Evolutionary conservation across 108 stramenopile species (phyloP).

Genomic region (Ochromonas danica): DNA sequence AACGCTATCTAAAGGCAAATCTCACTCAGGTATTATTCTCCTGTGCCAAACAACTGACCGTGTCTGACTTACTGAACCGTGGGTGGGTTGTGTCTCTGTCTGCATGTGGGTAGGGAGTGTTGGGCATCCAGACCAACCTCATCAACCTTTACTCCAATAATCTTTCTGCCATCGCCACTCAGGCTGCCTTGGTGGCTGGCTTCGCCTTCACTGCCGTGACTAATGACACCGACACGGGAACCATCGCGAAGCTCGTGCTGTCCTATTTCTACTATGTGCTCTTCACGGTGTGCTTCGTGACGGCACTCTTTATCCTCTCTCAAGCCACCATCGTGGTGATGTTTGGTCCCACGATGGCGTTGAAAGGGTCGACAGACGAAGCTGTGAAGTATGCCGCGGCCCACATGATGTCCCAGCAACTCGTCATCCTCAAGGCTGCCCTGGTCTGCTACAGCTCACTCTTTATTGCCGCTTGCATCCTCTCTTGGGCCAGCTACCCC

Average conservation of each 20-base stretch:
- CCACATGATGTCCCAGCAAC: constrained; percentile 10
- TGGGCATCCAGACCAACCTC: constrained; percentile 27
- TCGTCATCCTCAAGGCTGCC: background rate
- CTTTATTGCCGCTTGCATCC: constrained; percentile 3
- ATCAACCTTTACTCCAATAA: constrained; percentile 31
- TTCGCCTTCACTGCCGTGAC: constrained; percentile 21
- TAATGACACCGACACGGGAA: background rate
- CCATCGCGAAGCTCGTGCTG: background rate
- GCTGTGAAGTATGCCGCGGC: constrained; percentile 7
- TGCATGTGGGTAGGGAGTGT: constrained; percentile 9
- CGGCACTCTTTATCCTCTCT: constrained; percentile 23
- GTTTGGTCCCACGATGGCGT: constrained; percentile 34
- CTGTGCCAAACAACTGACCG: background rate
- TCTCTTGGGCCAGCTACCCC: constrained; percentile 5
- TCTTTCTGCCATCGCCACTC: constrained; percentile 23
- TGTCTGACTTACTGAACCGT: too few relatives aligned
- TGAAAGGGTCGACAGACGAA: constrained; percentile 19
- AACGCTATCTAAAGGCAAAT: constrained; percentile 30
- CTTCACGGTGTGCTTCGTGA: constrained; percentile 19
- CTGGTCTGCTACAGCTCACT: background rate
- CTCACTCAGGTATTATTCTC: constrained; percentile 3
- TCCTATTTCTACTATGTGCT: background rate
- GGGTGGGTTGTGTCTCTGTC: too few relatives aligned
- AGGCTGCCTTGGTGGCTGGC: constrained; percentile 28
- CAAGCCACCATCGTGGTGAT: constrained; percentile 29